Evolutionary conservation across 108 stramenopile genomes (phyloP), one percentile per base, ranked within the genome.

Genomic region (Cyclotella kingstonii): DNA sequence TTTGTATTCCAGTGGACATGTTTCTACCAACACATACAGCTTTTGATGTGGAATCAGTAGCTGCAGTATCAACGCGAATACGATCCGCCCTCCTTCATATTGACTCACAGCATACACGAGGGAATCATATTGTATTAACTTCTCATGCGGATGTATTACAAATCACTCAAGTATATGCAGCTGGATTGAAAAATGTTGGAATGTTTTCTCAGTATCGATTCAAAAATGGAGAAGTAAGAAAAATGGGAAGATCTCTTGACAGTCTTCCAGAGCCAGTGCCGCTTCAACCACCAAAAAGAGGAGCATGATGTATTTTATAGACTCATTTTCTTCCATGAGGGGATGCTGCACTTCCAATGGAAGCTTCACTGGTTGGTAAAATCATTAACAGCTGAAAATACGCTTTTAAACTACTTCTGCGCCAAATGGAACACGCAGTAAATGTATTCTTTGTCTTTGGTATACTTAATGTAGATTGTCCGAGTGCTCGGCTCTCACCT

Each of bases 111-210:
- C 49, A 70, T 26, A 38, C 23, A 14, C 49, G 54, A 23, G 73
- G 68, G 14, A 68, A 63, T 56, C 79, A 83, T 44, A 77, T 91
- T 35, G 83, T 91, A 8, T 71, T 80, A 57, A 83, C 82, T 8
- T 86, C 84, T 19, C 90, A 91, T 70, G 90, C 90, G 3, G 90
- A 91, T 77, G 84, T 86, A 21, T 68, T 88, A 51, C 90, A 91
- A 72, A 91, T 91, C 39, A 70, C 71, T n/a, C 87, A 92, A 55
- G 68, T 88, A 4, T 92, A 89, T 60, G 87, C 82, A 4, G 79
- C 87, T 0, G 78, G 81, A 34, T 56, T 77, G 3, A 71, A 72
- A 18, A 85, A 85, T 78, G 84, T 88, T 9, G 90, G 90, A n/a
- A 36, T 31, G 36, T 92, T 88, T 70, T 82, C 81, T 14, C 76